phyloP scores from a whole-genome alignment of 306 rosid genomes.

The Astragalus glycyphyllos region DNA sequence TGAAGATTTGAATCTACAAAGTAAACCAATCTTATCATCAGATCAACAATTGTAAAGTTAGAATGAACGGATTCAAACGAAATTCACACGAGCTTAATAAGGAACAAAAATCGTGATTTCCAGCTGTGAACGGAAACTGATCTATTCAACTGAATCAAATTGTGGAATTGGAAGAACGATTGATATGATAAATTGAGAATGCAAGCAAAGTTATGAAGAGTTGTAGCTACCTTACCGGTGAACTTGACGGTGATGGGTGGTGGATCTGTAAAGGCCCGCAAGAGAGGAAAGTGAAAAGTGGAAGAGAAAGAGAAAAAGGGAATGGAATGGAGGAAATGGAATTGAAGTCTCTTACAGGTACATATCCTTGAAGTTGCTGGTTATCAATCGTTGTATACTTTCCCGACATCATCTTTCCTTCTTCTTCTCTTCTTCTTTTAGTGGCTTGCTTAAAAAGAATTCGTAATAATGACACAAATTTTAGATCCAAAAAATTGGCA shows the following conservation, averaged over 20 bases:
- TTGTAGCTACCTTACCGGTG: slow-evolving; percentile 58
- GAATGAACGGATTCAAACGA: not conserved
- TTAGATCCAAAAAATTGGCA: too few species aligned
- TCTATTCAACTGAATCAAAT: not conserved
- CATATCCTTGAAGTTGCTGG: slow-evolving; percentile 82
- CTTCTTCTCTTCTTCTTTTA: not conserved
- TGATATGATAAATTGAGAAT: slow-evolving; percentile 8
- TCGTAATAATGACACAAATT: too few species aligned
- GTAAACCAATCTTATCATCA: not conserved
- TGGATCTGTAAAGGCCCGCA: slow-evolving; percentile 88
- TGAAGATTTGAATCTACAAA: slow-evolving; percentile 81
- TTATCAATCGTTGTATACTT: slow-evolving; percentile 74
- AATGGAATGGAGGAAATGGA: not conserved
- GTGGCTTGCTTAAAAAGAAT: too few species aligned
- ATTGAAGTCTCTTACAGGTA: slow-evolving; percentile 58
- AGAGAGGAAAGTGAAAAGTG: slow-evolving; percentile 36
- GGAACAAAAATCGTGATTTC: not conserved
- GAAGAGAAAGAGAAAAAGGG: not conserved
- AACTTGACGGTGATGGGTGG: slow-evolving; percentile 71
- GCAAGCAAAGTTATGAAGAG: not conserved
- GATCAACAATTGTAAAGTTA: slow-evolving; percentile 26
- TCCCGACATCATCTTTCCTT: slow-evolving; percentile 84
- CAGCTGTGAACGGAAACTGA: not conserved
- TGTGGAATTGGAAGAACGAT: not conserved
- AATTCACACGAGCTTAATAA: not conserved